These are phyloP conservation scores for Pseudonitzschia multistriata DNA, from an alignment of 108 stramenopile species.

Conservation along the genomic window DNA sequence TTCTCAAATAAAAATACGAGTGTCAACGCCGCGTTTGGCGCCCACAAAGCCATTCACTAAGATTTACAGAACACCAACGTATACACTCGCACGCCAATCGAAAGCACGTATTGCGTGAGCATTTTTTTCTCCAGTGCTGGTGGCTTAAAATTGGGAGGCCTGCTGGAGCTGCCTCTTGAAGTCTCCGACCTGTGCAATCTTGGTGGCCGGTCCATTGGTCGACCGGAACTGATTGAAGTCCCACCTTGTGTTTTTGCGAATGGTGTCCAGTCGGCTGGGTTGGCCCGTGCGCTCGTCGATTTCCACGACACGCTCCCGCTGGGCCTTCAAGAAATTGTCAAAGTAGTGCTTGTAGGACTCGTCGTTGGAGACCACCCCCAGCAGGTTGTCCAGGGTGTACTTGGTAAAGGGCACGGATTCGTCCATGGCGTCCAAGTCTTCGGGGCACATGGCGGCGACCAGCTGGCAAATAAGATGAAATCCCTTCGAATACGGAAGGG, in stretches of 20 bases:
- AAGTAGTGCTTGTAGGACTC: constrained; percentile 51
- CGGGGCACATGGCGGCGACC: constrained; percentile 51
- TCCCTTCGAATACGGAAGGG: constrained; percentile 53
- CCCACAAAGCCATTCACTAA: no score
- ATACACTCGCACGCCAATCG: no score
- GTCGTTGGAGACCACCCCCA: constrained; percentile 40
- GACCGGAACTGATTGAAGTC: constrained; percentile 32
- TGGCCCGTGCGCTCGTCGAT: background rate
- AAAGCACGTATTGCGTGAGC: no score
- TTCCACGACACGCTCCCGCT: constrained; percentile 23
- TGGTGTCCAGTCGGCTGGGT: constrained; percentile 16
- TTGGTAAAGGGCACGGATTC: constrained; percentile 60
- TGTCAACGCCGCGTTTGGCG: no score
- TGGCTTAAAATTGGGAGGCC: background rate
- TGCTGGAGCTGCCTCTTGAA: background rate
- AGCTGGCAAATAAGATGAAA: constrained; percentile 47
- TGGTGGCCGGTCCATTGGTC: constrained; percentile 19
- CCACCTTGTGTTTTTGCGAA: constrained; percentile 39
- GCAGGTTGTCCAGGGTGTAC: constrained; percentile 44
- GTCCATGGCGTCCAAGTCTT: constrained; percentile 67
- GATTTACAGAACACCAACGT: no score
- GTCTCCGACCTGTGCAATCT: constrained; percentile 23
- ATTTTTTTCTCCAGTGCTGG: background rate
- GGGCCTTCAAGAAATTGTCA: constrained; percentile 37
- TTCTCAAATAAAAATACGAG: no score